These are phyloP conservation scores for Talaromyces sp. DNA, from an alignment of 2,329 filamentous ascomycete species.

Conservation along the genomic window DNA sequence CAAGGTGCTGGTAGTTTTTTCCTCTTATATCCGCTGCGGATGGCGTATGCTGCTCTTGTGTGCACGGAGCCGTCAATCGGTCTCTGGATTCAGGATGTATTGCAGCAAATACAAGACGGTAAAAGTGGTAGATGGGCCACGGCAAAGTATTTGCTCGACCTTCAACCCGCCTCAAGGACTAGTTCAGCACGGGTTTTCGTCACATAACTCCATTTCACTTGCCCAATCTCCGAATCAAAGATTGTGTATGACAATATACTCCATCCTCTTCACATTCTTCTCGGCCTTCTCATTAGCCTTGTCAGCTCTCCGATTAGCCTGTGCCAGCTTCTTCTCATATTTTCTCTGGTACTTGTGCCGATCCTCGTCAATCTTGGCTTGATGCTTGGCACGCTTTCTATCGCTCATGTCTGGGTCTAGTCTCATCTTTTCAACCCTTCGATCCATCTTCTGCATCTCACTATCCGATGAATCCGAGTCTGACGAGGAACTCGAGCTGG, in stretches of 20 bases:
- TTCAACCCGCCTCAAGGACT: background rate
- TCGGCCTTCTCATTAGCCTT: background rate
- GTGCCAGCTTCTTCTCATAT: background rate
- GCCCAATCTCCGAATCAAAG: background rate
- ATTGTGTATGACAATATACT: slow-evolving; percentile 17
- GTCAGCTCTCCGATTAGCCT: background rate
- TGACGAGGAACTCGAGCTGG: slow-evolving; percentile 2
- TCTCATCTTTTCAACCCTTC: background rate
- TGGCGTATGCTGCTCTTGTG: slow-evolving; percentile 14
- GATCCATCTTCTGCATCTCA: background rate
- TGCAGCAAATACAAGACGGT: slow-evolving; percentile 10
- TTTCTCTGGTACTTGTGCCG: background rate
- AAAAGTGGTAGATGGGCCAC: slow-evolving; percentile 16
- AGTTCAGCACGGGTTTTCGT: background rate
- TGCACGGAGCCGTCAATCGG: background rate
- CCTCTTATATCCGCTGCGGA: slow-evolving; percentile 11
- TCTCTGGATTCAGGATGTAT: slow-evolving; percentile 6
- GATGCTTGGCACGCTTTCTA: background rate
- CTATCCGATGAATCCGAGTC: background rate
- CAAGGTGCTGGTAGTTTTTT: slow-evolving; percentile 17
- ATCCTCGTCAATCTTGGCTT: background rate
- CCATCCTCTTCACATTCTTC: slow-evolving; percentile 12
- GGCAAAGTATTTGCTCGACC: slow-evolving; percentile 13
- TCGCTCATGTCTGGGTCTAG: background rate
- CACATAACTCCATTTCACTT: background rate